phyloP scores from a whole-genome alignment of 2,329 filamentous ascomycete genomes.

The Colletotrichum kahawae region DNA sequence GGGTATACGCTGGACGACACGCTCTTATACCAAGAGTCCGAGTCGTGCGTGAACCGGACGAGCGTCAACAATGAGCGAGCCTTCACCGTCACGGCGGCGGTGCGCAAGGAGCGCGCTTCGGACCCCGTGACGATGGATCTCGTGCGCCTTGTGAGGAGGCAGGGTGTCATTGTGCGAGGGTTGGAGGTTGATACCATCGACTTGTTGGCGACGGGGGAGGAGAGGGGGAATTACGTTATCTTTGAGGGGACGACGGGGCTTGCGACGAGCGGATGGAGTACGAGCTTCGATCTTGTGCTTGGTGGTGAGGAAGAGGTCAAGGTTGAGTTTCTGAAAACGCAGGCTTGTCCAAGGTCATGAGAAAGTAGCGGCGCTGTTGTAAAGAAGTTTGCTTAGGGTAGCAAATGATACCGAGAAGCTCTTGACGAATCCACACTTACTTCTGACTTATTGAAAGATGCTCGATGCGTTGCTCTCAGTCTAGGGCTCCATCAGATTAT shows the following conservation, averaged over 20 bases:
- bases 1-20: constrained; percentile 33
- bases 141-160: constrained; percentile 15
- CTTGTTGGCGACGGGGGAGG: neutral
- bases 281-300: constrained; percentile 18
- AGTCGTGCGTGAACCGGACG: constrained; percentile 29
- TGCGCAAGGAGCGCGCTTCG: constrained; percentile 4
- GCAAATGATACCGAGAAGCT: neutral
- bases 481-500: neutral
- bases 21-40: constrained; percentile 28
- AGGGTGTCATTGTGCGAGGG: constrained; percentile 5
- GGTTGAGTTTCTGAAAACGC: constrained; percentile 20
- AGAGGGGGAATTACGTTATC: neutral
- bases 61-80: constrained; percentile 11
- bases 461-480: neutral
- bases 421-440: neutral
- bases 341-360: constrained; percentile 9
- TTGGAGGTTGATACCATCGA: constrained; percentile 11
- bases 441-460: neutral
- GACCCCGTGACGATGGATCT: constrained; percentile 6
- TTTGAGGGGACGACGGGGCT: constrained; percentile 9
- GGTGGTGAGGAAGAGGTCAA: constrained; percentile 1
- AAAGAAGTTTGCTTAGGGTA: neutral
- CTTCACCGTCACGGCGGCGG: constrained; percentile 16
- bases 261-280: constrained; percentile 18
- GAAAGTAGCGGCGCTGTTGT: neutral